Evolutionary conservation across 2,329 filamentous ascomycete species (phyloP).

Genomic region (Aspergillus niger): DNA sequence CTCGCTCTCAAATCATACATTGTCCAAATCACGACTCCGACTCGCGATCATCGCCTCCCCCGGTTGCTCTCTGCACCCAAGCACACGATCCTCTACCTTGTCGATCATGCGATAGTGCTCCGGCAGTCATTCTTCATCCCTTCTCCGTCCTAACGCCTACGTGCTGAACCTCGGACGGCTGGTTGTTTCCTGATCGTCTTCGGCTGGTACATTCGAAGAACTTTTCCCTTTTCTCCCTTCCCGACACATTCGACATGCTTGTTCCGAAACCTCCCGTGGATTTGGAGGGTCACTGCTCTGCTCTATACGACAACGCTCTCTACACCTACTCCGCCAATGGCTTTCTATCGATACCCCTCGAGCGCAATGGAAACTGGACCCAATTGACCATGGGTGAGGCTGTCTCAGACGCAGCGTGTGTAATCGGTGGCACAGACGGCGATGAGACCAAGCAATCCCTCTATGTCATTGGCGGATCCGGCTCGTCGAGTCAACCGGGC

Average conservation of each 20-base stretch:
- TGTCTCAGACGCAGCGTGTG: constrained; percentile 76
- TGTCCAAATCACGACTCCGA: not conserved
- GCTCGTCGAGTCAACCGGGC: constrained; percentile 65
- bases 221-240: constrained; percentile 11
- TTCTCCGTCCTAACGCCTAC: constrained; percentile 18
- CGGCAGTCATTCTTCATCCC: constrained; percentile 34
- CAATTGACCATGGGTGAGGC: constrained; percentile 65
- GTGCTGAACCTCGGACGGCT: constrained; percentile 25
- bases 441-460: constrained; percentile 64
- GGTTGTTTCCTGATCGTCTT: constrained; percentile 29
- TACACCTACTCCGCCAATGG: constrained; percentile 77
- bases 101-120: constrained; percentile 40
- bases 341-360: constrained; percentile 72
- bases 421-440: constrained; percentile 64
- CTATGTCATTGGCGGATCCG: constrained; percentile 79
- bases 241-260: constrained; percentile 58
- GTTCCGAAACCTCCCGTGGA: constrained; percentile 69
- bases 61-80: constrained; percentile 11
- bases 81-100: constrained; percentile 7
- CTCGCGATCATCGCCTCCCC: not conserved
- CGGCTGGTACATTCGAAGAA: constrained; percentile 34
- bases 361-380: constrained; percentile 71
- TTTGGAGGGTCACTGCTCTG: constrained; percentile 77
- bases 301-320: constrained; percentile 76
- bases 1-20: constrained; percentile 6